Percentiles rank a stretch among this genome's conserved stretches.
phyloP scores from a whole-genome alignment of 805 yeast genomes.

The Cyberlindnera xishuangbannaensis region DNA sequence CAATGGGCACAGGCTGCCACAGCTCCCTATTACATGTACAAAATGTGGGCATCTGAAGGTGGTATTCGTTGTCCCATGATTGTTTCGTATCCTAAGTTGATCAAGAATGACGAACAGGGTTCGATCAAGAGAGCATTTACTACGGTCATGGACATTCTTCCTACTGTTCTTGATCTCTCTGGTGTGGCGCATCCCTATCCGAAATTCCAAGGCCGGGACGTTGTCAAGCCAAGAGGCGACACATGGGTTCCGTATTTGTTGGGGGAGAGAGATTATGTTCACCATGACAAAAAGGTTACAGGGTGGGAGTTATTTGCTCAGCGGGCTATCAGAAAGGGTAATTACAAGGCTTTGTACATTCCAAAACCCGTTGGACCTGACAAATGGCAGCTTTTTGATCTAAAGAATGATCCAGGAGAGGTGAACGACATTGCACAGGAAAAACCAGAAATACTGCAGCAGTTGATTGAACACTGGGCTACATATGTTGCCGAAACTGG shows the following conservation, averaged over 20 bases:
- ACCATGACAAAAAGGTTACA: constrained; percentile 34
- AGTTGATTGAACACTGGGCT: constrained; percentile 43
- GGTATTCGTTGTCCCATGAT: constrained; percentile 55
- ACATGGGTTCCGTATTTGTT: constrained; percentile 38
- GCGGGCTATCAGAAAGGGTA: constrained; percentile 47
- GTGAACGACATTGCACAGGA: constrained; percentile 35
- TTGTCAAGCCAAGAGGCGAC: constrained; percentile 40
- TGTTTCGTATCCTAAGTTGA: constrained; percentile 36
- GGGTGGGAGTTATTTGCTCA: constrained; percentile 59
- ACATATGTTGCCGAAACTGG: constrained; percentile 49
- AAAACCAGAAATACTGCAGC: constrained; percentile 33
- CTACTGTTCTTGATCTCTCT: constrained; percentile 48
- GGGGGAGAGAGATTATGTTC: constrained; percentile 25
- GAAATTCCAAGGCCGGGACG: constrained; percentile 35
- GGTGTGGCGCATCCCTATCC: constrained; percentile 39
- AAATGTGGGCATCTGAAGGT: constrained; percentile 55
- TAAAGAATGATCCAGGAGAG: constrained; percentile 46
- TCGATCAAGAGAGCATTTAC: constrained; percentile 34
- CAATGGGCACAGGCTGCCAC: constrained; percentile 63
- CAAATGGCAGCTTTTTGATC: constrained; percentile 43
- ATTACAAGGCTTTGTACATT: constrained; percentile 41
- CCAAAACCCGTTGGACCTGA: constrained; percentile 45
- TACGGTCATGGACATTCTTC: constrained; percentile 57
- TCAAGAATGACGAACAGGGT: constrained; percentile 22
- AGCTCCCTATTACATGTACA: constrained; percentile 48